Base-by-base conservation (phyloP, 129 eudicot species). In the Centella asiatica region DNA sequence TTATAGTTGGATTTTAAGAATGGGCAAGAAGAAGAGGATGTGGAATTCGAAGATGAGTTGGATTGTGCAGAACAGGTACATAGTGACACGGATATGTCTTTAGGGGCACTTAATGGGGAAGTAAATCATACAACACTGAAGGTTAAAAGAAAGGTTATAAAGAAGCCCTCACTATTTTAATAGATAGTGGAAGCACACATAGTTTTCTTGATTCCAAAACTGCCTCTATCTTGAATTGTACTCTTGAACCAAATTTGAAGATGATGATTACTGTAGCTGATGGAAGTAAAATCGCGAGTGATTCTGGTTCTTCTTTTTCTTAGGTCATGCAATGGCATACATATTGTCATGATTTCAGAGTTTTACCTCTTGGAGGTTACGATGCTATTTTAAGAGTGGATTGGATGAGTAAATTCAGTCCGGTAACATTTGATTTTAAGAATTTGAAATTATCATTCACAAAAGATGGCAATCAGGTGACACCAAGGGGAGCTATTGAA, bases 131-230 rank as follows among this genome's bases (percentile, higher is more conserved):
- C 19, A 1, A 49, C 56, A 3, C 4, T 49, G 5, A 4, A n/a
- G 10, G 24, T 49, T 2, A 2, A 24, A 20, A 27, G 56, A 9
- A 4, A n/a, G 24, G 8, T 49, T n/a, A n/a, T 2, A 49, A 49
- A 24, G 5, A 49, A 8, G 8, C 56, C 6, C 6, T 49, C 9
- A 49, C 56, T 19, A 49, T 49, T 10, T 20, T 49, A 12, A 32
- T 56, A 22, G 62, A 56, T 6, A 56, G 62, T 56, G 62, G 62
- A 1, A 12, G 32, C 17, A 56, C 56, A 2, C 56, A 49, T 12
- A 2, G 14, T 32, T 49, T 22, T 5, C 11, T 49, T 49, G 56
- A 49, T n/a, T 19, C 56, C 1, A 24, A 49, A 10, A 2, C 13
- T 18, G 10, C 56, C 6, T 4, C 20, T 14, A n/a, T 24, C 22